A percentile compares a stretch with the other conserved stretches of the same genome.
Evolutionary conservation across 1,284 basidiomycete species (phyloP).

Genomic region (Irpex sp.): DNA sequence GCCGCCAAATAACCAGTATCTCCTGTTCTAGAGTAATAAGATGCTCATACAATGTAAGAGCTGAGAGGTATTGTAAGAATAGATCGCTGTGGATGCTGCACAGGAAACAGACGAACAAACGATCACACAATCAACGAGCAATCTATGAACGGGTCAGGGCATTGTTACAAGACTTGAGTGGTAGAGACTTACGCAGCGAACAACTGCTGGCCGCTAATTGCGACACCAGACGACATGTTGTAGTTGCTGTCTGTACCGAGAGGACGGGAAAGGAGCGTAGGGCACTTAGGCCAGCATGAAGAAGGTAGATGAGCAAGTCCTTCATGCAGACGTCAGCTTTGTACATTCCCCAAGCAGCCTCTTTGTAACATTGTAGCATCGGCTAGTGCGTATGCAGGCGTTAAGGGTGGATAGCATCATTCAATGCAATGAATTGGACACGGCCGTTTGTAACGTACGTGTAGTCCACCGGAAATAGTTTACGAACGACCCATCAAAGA

Average conservation of each 20-base stretch:
- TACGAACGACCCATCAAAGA: neutral
- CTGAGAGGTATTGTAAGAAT: neutral
- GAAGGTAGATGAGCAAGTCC: neutral
- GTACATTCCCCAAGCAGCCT: neutral
- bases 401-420: neutral
- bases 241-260: too few species aligned
- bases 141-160: neutral
- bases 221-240: too few species aligned
- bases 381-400: neutral
- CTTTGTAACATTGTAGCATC: neutral
- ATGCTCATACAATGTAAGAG: constrained; percentile 7
- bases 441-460: neutral
- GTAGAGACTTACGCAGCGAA: too few species aligned
- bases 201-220: too few species aligned
- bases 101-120: neutral
- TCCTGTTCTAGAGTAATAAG: constrained; percentile 10
- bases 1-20: constrained; percentile 10
- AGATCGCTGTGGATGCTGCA: neutral
- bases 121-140: neutral
- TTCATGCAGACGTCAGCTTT: neutral
- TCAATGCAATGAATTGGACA: neutral
- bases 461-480: neutral
- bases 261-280: too few species aligned
- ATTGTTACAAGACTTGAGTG: too few species aligned
- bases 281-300: too few species aligned